Evolutionary conservation across 768 basidiomycete genomes (phyloP).

Genomic region (Melanogaster broomeanus): DNA sequence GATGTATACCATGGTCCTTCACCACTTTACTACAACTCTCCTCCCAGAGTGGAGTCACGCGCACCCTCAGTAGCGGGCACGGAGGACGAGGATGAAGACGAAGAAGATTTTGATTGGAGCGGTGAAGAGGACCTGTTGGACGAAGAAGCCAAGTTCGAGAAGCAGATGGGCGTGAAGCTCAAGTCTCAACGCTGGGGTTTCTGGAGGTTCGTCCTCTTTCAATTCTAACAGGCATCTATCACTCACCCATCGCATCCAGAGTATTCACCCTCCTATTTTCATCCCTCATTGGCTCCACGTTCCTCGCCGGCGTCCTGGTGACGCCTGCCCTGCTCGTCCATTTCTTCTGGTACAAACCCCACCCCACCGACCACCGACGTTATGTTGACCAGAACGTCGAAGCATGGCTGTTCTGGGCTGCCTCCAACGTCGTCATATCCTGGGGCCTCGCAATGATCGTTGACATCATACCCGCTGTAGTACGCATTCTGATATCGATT

Average conservation of each 20-base stretch:
- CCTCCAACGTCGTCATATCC: slow-evolving; percentile 73
- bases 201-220: slow-evolving; percentile 46
- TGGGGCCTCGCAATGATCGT: slow-evolving; percentile 78
- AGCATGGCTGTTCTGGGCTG: slow-evolving; percentile 84
- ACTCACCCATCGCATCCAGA: slow-evolving; percentile 34
- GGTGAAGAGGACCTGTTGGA: slow-evolving; percentile 76
- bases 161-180: slow-evolving; percentile 55
- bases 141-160: slow-evolving; percentile 65
- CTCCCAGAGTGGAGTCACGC: slow-evolving; percentile 37
- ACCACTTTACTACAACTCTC: slow-evolving; percentile 20
- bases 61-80: slow-evolving; percentile 49
- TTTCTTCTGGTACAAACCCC: slow-evolving; percentile 68
- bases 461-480: slow-evolving; percentile 62
- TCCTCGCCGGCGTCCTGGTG: slow-evolving; percentile 63
- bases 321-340: slow-evolving; percentile 64
- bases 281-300: slow-evolving; percentile 69
- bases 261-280: slow-evolving; percentile 65
- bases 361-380: slow-evolving; percentile 54
- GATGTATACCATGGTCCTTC: slow-evolving; percentile 33
- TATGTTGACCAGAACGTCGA: slow-evolving; percentile 67
- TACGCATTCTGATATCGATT: slow-evolving; percentile 52
- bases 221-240: background rate
- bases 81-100: slow-evolving; percentile 61
- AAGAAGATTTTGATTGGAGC: slow-evolving; percentile 72
- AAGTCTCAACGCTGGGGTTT: slow-evolving; percentile 48